Evolutionary conservation across 2,329 filamentous ascomycete species (phyloP).

Genomic region (Penicillium sp.): DNA sequence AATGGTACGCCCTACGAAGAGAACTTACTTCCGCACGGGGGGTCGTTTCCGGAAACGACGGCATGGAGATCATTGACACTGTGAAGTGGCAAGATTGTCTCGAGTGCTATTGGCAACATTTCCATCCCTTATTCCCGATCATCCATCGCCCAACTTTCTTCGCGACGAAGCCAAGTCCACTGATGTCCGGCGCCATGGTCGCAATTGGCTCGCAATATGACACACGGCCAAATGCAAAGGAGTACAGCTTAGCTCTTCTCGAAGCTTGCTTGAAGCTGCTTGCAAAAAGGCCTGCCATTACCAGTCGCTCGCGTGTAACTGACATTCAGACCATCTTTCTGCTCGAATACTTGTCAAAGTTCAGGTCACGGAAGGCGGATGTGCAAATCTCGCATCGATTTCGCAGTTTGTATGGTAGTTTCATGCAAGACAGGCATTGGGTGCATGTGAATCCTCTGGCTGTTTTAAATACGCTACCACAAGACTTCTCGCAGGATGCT

Average conservation of each 20-base stretch:
- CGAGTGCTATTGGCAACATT: slow-evolving; percentile 33
- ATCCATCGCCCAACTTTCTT: slow-evolving; percentile 31
- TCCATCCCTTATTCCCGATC: slow-evolving; percentile 33
- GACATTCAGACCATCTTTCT: slow-evolving; percentile 35
- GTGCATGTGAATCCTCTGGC: slow-evolving; percentile 27
- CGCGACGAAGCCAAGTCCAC: slow-evolving; percentile 27
- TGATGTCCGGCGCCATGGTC: slow-evolving; percentile 31
- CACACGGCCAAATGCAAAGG: slow-evolving; percentile 28
- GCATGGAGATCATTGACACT: slow-evolving; percentile 34
- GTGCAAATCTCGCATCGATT: slow-evolving; percentile 32
- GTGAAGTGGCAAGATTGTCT: slow-evolving; percentile 31
- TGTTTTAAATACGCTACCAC: slow-evolving; percentile 24
- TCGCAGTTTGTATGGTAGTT: slow-evolving; percentile 30
- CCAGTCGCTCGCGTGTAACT: slow-evolving; percentile 28
- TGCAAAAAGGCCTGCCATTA: slow-evolving; percentile 26
- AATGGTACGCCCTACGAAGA: slow-evolving; percentile 36
- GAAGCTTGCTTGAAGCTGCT: slow-evolving; percentile 31
- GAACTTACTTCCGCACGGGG: slow-evolving; percentile 31
- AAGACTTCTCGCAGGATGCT: slow-evolving; percentile 19
- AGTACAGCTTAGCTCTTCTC: slow-evolving; percentile 30
- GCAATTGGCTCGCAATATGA: slow-evolving; percentile 36
- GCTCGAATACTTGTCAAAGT: slow-evolving; percentile 31
- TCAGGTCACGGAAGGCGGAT: slow-evolving; percentile 28
- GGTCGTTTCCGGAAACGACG: slow-evolving; percentile 28
- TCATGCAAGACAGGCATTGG: slow-evolving; percentile 26